Evolutionary conservation across 306 rosid genomes (phyloP), one percentile per base, ranked within the genome.

Genomic region (Bauhinia variegata): DNA sequence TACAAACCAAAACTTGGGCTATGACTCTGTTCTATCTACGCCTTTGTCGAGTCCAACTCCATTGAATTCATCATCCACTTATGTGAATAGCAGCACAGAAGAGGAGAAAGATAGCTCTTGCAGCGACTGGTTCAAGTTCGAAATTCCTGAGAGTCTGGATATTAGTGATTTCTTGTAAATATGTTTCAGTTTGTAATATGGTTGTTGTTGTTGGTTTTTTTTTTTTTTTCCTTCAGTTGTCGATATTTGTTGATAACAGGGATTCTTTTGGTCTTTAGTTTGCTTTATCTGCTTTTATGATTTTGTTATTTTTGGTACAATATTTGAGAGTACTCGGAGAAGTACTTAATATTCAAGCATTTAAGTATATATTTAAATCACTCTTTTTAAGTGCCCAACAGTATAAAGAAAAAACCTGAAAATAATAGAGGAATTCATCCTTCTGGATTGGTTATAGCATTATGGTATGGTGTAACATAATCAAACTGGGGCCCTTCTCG

Each of bases 91-190:
- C 83, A 37, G 83, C 86, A 34, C 80, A 0, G 97, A 93, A 81
- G 97, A 89, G 57, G 97, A 89, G 54, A 84, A 79, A 37, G 98
- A 93, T 44, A 89, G 87, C 53, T 82, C 71, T 68, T 81, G 95
- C 81, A 86, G 91, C 67, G 80, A 79, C 62, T 23, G 88, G 44
- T 88, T 88, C 72, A 83, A 90, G 78, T 88, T 95, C 8, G 97
- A 86, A 70, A 83, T 90, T 73, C 97, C 99, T 2, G 96, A 86
- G 73, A 78, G 85, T 82, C 67, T 90, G 64, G 95, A 88, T 42
- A 82, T 95, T 37, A 79, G 38, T 47, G 99, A 83, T 42, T 83
- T 83, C 68, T 61, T 95, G 95, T 95, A 82, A 83, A 82, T 78
- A 65, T 59, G 41, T 6, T 66, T 2, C 13, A 12, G 31, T 76